Evolutionary conservation across 257 asterid species (phyloP).

Genomic region (Nicotiana tomentosiformis): DNA sequence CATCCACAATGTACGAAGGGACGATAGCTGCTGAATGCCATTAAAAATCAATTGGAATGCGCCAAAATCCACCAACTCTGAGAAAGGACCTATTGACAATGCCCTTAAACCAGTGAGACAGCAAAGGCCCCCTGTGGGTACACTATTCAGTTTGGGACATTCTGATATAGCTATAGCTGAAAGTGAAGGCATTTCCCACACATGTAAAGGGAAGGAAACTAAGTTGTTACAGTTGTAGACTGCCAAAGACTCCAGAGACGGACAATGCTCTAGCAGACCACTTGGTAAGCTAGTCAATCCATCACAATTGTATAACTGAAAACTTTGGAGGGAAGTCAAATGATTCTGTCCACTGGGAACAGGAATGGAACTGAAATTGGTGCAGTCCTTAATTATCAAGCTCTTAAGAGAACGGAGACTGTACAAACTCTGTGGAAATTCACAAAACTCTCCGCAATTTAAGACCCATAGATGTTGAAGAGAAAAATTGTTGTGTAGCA

Average conservation of each 20-base stretch:
- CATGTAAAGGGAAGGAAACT: neutral
- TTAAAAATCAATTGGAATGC: neutral
- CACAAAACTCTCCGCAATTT: neutral
- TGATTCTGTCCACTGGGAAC: neutral
- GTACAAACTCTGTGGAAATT: conserved; percentile 6
- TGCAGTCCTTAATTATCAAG: neutral
- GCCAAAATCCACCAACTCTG: neutral
- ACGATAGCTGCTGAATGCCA: neutral
- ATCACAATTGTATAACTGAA: neutral
- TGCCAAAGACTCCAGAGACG: accelerated
- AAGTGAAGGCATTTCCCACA: neutral
- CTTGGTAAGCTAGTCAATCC: conserved; percentile 1
- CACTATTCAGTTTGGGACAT: conserved; percentile 9
- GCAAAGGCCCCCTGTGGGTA: neutral
- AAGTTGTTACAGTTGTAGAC: neutral
- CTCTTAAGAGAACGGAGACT: neutral
- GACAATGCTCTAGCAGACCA: neutral
- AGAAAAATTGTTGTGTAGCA: conserved; percentile 1
- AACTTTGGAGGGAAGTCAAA: neutral
- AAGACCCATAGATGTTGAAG: neutral
- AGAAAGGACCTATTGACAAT: neutral
- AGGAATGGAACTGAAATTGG: conserved; percentile 6
- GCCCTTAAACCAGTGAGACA: neutral
- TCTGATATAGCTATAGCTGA: accelerated
- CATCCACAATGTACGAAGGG: neutral